Evolutionary conservation across 139 green algal genomes (phyloP).

Genomic region (Chlorella vulgaris): DNA sequence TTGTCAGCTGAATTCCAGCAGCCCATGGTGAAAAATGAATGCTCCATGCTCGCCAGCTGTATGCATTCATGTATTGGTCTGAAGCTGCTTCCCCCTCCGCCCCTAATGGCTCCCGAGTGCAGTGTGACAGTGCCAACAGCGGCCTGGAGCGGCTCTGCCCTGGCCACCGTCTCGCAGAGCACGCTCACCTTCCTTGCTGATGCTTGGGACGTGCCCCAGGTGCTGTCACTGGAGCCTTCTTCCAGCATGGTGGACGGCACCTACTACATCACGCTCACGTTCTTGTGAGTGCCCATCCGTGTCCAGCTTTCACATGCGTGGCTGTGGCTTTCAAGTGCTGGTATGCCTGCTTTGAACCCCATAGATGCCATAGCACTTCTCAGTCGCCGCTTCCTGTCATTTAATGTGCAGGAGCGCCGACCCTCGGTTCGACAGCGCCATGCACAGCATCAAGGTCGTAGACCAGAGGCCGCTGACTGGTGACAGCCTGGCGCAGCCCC

Average conservation of each 20-base stretch:
- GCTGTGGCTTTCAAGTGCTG: too few relatives aligned
- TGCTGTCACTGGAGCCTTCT: slow-evolving; percentile 33
- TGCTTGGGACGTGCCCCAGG: slow-evolving; percentile 6
- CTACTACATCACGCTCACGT: slow-evolving; percentile 44
- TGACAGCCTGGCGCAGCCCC: slow-evolving; percentile 32
- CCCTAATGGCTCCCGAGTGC: background rate
- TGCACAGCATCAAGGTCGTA: slow-evolving; percentile 31
- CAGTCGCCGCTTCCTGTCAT: too few relatives aligned
- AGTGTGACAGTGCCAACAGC: slow-evolving; percentile 9
- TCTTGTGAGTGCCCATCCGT: slow-evolving; percentile 32
- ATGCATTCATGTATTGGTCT: background rate
- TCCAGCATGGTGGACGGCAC: slow-evolving; percentile 16
- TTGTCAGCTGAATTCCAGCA: too few relatives aligned
- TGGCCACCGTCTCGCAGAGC: slow-evolving; percentile 39
- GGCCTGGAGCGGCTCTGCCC: slow-evolving; percentile 35
- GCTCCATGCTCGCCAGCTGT: background rate
- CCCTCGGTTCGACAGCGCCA: background rate
- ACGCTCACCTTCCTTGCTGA: slow-evolving; percentile 18
- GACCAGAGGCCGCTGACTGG: slow-evolving; percentile 38
- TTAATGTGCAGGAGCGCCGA: slow-evolving; percentile 32
- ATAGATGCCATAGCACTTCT: too few relatives aligned
- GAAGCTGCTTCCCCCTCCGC: background rate
- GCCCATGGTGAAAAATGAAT: background rate
- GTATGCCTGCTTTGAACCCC: too few relatives aligned
- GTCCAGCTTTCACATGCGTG: background rate